A percentile compares a stretch with the other conserved stretches of the same genome.
Conservation (phyloP, 345 rosid species). For the Gossypium mustelinum region DNA sequence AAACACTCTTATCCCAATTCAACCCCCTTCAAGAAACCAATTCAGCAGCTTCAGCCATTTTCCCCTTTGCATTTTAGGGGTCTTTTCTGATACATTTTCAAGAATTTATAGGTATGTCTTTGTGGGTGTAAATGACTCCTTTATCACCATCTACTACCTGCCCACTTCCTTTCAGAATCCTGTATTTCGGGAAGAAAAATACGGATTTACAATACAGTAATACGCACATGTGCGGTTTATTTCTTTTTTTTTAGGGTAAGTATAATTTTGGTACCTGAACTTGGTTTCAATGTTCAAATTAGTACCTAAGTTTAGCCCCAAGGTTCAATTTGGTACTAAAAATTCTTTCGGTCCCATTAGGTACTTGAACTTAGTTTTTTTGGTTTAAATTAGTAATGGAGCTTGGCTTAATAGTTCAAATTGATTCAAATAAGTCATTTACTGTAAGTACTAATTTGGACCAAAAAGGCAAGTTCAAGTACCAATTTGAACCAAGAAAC, state of each 20-base stretch:
- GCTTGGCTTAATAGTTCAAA: too few relatives aligned
- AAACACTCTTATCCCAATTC: neutral
- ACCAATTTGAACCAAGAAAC: too few relatives aligned
- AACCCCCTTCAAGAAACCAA: neutral
- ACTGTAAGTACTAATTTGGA: too few relatives aligned
- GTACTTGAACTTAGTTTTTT: too few relatives aligned
- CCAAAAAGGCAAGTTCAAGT: too few relatives aligned
- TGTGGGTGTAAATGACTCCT: constrained; percentile 65
- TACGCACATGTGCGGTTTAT: neutral
- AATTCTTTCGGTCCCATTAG: too few relatives aligned
- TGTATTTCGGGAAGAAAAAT: constrained; percentile 27
- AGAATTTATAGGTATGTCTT: constrained; percentile 42
- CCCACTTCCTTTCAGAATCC: constrained; percentile 90
- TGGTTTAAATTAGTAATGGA: too few relatives aligned
- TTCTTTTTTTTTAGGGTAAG: neutral
- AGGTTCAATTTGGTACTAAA: too few relatives aligned
- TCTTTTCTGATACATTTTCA: neutral
- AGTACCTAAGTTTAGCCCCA: too few relatives aligned
- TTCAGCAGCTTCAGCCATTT: neutral
- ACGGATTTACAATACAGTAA: neutral
- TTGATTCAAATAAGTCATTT: too few relatives aligned
- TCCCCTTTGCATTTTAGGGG: neutral
- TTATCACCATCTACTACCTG: constrained; percentile 94
- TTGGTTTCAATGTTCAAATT: too few relatives aligned
- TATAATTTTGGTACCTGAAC: too few relatives aligned